Percentiles rank a stretch among this genome's conserved stretches.
Evolutionary conservation across 1,284 basidiomycete species (phyloP).

Genomic region (Inonotus obliquus): DNA sequence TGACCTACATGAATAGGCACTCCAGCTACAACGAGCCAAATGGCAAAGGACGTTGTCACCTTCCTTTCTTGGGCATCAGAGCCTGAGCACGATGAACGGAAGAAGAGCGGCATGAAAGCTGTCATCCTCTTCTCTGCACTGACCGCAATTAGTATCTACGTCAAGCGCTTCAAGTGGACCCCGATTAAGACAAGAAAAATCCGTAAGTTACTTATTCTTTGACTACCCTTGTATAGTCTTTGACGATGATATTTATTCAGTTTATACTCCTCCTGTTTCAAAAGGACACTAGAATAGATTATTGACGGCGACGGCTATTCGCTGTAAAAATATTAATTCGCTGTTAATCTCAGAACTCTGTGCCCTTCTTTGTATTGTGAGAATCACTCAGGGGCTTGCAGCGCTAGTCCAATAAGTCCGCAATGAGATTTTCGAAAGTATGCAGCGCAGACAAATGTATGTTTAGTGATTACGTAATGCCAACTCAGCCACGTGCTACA

Average conservation of each 20-base stretch:
- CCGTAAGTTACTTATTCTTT: conserved; percentile 39
- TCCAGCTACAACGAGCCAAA: conserved; percentile 95
- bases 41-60: conserved; percentile 97
- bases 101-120: conserved; percentile 93
- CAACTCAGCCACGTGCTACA: too few species aligned
- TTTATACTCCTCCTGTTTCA: conserved; percentile 49
- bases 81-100: conserved; percentile 97
- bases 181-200: conserved; percentile 92
- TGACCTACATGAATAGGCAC: conserved; percentile 55
- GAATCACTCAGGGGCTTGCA: background rate
- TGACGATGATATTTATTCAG: conserved; percentile 26
- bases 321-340: conserved; percentile 14
- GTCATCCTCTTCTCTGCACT: conserved; percentile 86
- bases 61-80: conserved; percentile 97
- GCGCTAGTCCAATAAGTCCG: too few species aligned
- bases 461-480: too few species aligned
- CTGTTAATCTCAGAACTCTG: background rate
- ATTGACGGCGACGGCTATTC: background rate
- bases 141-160: conserved; percentile 78
- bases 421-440: too few species aligned
- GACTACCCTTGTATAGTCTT: too few species aligned
- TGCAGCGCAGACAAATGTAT: too few species aligned
- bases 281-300: conserved; percentile 33
- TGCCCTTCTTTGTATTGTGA: background rate
- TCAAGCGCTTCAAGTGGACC: conserved; percentile 96